Percentiles rank a stretch among this genome's conserved stretches.
These are phyloP conservation scores for Venturia aucupariae DNA, from an alignment of 2,329 filamentous ascomycete species.

Conservation along the genomic window DNA sequence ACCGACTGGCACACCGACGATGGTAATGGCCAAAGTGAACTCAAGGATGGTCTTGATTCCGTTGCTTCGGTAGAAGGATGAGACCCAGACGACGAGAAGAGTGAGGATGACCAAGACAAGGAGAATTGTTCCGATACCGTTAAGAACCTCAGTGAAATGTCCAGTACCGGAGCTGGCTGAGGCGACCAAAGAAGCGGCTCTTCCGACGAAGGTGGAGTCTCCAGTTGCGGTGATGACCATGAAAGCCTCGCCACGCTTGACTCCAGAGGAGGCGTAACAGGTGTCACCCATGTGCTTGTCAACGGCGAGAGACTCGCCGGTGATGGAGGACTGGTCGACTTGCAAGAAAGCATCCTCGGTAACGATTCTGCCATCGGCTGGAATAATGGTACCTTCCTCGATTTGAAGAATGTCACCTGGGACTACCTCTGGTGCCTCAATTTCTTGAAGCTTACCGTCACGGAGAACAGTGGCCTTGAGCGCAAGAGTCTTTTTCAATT, in stretches of 20 bases:
- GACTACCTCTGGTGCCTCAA: slow-evolving; percentile 76
- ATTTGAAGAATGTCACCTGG: slow-evolving; percentile 84
- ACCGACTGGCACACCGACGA: slow-evolving; percentile 87
- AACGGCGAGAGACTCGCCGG: slow-evolving; percentile 82
- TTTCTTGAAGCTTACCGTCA: slow-evolving; percentile 66
- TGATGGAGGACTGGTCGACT: slow-evolving; percentile 87
- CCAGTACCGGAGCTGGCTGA: slow-evolving; percentile 64
- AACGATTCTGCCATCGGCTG: slow-evolving; percentile 78
- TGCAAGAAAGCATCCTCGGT: slow-evolving; percentile 78
- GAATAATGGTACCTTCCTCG: slow-evolving; percentile 85
- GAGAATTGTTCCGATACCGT: slow-evolving; percentile 74
- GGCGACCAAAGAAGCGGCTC: slow-evolving; percentile 76
- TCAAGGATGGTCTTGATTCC: slow-evolving; percentile 67
- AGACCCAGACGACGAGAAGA: slow-evolving; percentile 74
- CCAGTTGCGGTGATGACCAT: slow-evolving; percentile 75
- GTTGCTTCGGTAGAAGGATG: slow-evolving; percentile 82
- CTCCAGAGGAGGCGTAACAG: slow-evolving; percentile 76
- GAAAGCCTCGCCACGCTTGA: slow-evolving; percentile 85
- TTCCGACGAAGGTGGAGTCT: slow-evolving; percentile 85
- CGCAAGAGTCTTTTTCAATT: slow-evolving; percentile 82
- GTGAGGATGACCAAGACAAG: slow-evolving; percentile 74
- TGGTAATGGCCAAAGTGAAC: slow-evolving; percentile 81
- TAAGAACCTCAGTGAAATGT: slow-evolving; percentile 86
- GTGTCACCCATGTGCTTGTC: slow-evolving; percentile 77
- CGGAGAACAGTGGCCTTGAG: slow-evolving; percentile 81